A percentile compares a stretch with the other conserved stretches of the same genome.
Evolutionary conservation across 1,139 yeast species (phyloP).

Genomic region (Pichia sp.): DNA sequence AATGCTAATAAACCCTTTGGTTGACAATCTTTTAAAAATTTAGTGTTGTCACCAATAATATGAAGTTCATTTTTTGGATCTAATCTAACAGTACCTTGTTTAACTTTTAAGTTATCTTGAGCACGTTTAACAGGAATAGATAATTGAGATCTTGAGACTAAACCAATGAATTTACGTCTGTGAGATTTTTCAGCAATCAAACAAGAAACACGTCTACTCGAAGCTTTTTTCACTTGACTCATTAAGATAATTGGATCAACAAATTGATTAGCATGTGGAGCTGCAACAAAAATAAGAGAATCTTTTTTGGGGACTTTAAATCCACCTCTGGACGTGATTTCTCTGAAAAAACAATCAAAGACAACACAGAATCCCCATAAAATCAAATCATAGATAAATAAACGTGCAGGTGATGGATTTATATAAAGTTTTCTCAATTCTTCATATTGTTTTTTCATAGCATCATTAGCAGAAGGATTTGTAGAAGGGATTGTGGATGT

Average conservation of each 20-base stretch:
- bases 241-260: constrained; percentile 84
- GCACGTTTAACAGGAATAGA: constrained; percentile 89
- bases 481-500: too few species aligned
- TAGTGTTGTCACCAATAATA: constrained; percentile 60
- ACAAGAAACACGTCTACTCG: constrained; percentile 73
- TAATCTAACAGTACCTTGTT: constrained; percentile 22
- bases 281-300: constrained; percentile 91
- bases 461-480: not conserved
- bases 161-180: constrained; percentile 62
- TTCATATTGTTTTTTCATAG: constrained; percentile 10
- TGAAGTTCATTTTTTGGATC: constrained; percentile 41
- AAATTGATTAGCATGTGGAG: constrained; percentile 96
- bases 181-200: constrained; percentile 82
- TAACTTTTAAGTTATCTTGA: constrained; percentile 64
- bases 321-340: constrained; percentile 86
- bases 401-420: constrained; percentile 25
- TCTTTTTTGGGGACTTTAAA: constrained; percentile 78
- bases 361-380: constrained; percentile 32
- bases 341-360: constrained; percentile 63
- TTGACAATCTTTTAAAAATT: constrained; percentile 60
- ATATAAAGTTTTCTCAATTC: constrained; percentile 18
- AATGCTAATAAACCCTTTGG: constrained; percentile 68
- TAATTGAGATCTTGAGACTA: constrained; percentile 66
- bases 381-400: constrained; percentile 34
- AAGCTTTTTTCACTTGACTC: constrained; percentile 71